Evolutionary conservation across 257 asterid species (phyloP), one percentile per base, ranked within the genome.

Genomic region (Fraxinus pennsylvanica): DNA sequence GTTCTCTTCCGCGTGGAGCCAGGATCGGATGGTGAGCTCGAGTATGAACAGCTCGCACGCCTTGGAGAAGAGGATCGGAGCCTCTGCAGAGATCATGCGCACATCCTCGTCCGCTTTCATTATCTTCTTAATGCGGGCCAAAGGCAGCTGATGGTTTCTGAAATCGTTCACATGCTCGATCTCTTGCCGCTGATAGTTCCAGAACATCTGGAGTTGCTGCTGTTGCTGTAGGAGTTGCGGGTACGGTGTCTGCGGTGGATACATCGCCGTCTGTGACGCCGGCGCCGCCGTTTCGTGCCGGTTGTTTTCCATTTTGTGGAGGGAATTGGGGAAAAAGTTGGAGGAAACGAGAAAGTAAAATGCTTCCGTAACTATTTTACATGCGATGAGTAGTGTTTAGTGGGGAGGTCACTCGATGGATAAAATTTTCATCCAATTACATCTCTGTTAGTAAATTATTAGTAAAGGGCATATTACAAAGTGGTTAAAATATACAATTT

Each of bases 81-180:
- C 88, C 79, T 84, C 84, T 7, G 85, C 85, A 22, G 88, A 84
- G 43, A 84, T 81, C 88, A 84, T 84, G 30, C 85, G 81, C 66
- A 84, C 88, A 77, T 84, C 88, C 79, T 84, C 88, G 61, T 84
- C 88, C 19, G 88, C 88, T 52, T 84, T 84, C 88, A 84, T 84
- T 71, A 84, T 84, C 74, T 84, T 84, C 79, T 81, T 84, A 45
- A 84, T 84, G 36, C 86, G 76, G 36, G 86, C 86, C 73, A 83
- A 36, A 15, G 86, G 86, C 14, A 83, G 86, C 73, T 80, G 81
- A 7, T 83, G 86, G 77, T 79, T 83, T 39, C 72, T 83, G 76
- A 83, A 83, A 73, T 83, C 84, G 79, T 76, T 76, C 50, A 68
- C 78, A 50, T 72, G 79, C 66, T 76, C 86, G 83, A 83, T 79